Evolutionary conservation across 192 early-diverging fungal genomes (phyloP), one percentile per base, ranked within the genome.

Genomic region (Geranomyces michiganensis): DNA sequence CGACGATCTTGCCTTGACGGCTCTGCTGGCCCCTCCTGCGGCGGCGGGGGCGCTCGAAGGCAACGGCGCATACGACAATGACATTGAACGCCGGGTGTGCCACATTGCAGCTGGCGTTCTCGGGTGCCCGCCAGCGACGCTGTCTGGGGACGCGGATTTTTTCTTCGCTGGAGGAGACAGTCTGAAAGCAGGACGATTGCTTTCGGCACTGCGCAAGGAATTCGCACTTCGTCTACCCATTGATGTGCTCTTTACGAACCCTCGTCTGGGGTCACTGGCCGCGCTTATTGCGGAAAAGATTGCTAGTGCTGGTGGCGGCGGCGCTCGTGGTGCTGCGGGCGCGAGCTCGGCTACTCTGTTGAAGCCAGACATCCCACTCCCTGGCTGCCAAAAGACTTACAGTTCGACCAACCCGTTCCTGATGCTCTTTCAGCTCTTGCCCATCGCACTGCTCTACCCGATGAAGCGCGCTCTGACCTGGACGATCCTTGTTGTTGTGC

Each of bases 141-240:
- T 55, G 3, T 55, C 51, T 24, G 19, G 29, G 12, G 69, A 47
- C 22, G 62, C 72, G 31, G 82, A 83, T 62, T 83, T 83, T 68
- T 83, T 83, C 70, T 74, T 79, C 48, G 33, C 70, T 10, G 82
- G 82, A 32, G 82, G 82, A 21, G 68, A 74, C 60, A 79, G 78
- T 30, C 48, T 83, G 55, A 74, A 77, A 30, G 73, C 75, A 48
- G 78, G 78, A 44, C 65, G 68, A 10, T 41, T 79, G 10, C 56
- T 79, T 27, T 55, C 51, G 3, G 51, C 51, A 24, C 51, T 55
- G 21, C 4, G 64, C 21, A 26, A 66, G 1, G 26, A 4, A 10
- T 32, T 66, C 1, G 22, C 4, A 14, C 43, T 1, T 12, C 47
- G 64, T 24, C 29, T 66, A 17, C 46, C 43, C 0, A 22, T 66